Evolutionary conservation across 805 yeast genomes (phyloP).

Genomic region (Wickerhamomyces subpelliculosus): DNA sequence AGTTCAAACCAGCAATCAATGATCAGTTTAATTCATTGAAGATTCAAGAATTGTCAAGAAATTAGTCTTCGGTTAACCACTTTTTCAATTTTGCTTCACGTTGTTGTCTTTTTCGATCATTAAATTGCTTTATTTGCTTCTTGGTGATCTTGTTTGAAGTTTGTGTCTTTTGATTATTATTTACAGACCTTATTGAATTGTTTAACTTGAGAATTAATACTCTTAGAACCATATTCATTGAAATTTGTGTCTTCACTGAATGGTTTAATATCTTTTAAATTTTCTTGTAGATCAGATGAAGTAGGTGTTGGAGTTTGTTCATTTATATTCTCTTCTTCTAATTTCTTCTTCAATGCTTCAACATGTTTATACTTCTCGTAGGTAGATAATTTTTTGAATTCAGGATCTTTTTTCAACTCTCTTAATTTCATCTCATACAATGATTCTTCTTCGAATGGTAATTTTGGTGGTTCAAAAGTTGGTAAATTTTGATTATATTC

Average conservation of each 20-base stretch:
- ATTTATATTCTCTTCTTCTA: neutral
- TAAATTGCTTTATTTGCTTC: conserved; percentile 4
- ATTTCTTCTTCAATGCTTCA: conserved; percentile 2
- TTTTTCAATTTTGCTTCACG: conserved; percentile 3
- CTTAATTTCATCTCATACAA: neutral
- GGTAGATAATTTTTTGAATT: conserved; percentile 5
- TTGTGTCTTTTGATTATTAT: neutral
- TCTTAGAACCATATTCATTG: conserved; percentile 2
- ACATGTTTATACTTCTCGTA: conserved; percentile 8
- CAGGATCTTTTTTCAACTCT: conserved; percentile 3
- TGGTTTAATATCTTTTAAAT: conserved; percentile 1
- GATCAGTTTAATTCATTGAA: conserved; percentile 1
- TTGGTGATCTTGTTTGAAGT: conserved; percentile 3
- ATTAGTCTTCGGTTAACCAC: conserved; percentile 5
- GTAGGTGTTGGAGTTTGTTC: neutral
- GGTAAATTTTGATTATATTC: conserved; percentile 6
- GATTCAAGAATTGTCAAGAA: neutral
- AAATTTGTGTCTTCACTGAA: conserved; percentile 3
- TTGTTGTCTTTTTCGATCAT: conserved; percentile 2
- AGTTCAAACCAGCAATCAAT: neutral
- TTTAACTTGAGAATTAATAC: conserved; percentile 4
- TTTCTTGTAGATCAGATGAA: neutral
- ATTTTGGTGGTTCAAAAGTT: conserved; percentile 6
- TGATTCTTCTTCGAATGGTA: conserved; percentile 4
- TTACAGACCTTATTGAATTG: neutral